Evolutionary conservation across 2,329 filamentous ascomycete species (phyloP).

Genomic region (Aspergillus sp.): DNA sequence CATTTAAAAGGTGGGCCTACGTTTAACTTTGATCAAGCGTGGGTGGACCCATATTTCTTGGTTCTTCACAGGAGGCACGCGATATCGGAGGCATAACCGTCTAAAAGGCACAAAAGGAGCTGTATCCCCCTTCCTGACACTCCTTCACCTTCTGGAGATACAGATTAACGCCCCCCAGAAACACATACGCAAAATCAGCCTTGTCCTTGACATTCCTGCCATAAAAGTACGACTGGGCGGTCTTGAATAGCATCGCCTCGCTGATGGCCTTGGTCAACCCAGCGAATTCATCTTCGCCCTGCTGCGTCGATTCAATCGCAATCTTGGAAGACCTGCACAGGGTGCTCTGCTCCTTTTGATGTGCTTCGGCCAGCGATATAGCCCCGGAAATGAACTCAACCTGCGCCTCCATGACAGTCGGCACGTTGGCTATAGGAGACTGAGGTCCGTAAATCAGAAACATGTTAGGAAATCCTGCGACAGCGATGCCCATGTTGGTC

Average conservation of each 20-base stretch:
- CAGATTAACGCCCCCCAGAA: background rate
- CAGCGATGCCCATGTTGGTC: conserved; percentile 9
- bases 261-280: background rate
- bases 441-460: conserved; percentile 44
- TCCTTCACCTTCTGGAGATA: background rate
- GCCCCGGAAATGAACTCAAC: conserved; percentile 11
- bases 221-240: background rate
- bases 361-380: background rate
- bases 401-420: conserved; percentile 30
- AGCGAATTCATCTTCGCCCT: background rate
- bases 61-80: too few species aligned
- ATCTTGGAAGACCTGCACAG: background rate
- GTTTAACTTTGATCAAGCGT: too few species aligned
- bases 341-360: background rate
- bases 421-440: conserved; percentile 35
- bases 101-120: background rate
- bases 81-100: background rate
- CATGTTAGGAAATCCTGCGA: conserved; percentile 45
- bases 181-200: background rate
- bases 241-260: background rate
- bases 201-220: background rate
- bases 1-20: too few species aligned
- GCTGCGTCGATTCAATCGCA: conserved; percentile 6
- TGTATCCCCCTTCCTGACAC: background rate
- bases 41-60: too few species aligned